Conservation (phyloP, 75 land plant genomes). For the Chamaecyparis obtusa region DNA sequence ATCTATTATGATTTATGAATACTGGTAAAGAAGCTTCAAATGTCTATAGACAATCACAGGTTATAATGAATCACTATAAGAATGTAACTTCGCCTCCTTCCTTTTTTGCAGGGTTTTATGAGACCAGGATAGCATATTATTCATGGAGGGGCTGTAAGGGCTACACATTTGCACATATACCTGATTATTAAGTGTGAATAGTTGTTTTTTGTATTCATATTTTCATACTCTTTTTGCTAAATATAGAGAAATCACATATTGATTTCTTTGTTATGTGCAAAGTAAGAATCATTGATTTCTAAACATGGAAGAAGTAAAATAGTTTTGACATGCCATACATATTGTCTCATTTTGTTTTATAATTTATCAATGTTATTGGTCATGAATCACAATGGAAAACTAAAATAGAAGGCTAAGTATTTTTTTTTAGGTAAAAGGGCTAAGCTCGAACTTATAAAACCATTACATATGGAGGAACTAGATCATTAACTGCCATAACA, state of each 20-base stretch:
- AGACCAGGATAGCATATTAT: conserved; percentile 91
- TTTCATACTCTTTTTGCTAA: not conserved
- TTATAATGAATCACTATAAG: not conserved
- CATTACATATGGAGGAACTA: too few relatives aligned
- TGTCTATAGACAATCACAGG: not conserved
- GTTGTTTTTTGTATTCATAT: not conserved
- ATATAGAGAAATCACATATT: not conserved
- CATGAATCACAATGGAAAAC: not conserved
- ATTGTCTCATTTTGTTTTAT: not conserved
- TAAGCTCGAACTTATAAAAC: too few relatives aligned
- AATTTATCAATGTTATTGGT: not conserved
- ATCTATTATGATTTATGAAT: not conserved
- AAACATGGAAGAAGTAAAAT: not conserved
- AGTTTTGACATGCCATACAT: not conserved
- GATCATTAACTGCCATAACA: too few relatives aligned
- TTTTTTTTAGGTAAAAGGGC: too few relatives aligned
- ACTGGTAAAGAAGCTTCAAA: not conserved
- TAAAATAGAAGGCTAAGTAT: not conserved
- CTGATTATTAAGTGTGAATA: conserved; percentile 45
- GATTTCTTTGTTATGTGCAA: not conserved
- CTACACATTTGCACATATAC: conserved; percentile 72
- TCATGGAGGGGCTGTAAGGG: conserved; percentile 91
- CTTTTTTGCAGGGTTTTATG: conserved; percentile 79
- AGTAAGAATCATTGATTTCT: too few relatives aligned
- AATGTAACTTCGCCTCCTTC: not conserved